phyloP scores from a whole-genome alignment of 768 basidiomycete genomes.

The Mycena amicta region DNA sequence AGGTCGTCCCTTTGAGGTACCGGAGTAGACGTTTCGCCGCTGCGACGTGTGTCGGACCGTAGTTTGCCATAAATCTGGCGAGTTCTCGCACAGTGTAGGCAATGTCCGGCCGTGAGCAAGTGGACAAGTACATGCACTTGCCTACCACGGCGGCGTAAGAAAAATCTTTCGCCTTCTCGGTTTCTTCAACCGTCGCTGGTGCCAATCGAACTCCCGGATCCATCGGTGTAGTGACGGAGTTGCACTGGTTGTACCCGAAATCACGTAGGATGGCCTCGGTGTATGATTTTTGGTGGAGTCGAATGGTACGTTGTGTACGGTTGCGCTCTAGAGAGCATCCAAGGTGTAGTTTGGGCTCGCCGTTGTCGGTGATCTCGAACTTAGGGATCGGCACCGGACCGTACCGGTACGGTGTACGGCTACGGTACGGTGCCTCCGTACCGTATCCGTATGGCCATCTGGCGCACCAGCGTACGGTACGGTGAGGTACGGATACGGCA shows the following conservation, averaged over 20 bases:
- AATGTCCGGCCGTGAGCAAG: constrained; percentile 8
- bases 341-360: constrained; percentile 8
- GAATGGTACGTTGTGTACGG: not conserved
- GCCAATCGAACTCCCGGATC: constrained; percentile 12
- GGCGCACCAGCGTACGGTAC: no score
- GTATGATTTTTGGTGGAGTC: constrained; percentile 11
- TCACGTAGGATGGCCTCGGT: constrained; percentile 16
- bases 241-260: constrained; percentile 13
- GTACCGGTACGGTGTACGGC: no score
- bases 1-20: constrained; percentile 12
- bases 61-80: constrained; percentile 13
- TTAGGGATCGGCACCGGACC: no score
- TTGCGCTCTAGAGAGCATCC: constrained; percentile 10
- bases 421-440: no score
- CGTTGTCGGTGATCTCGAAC: constrained; percentile 8
- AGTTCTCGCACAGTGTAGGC: constrained; percentile 12
- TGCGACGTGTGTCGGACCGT: constrained; percentile 5
- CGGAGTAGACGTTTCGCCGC: constrained; percentile 20
- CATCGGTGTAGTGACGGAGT: constrained; percentile 18
- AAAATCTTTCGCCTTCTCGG: not conserved
- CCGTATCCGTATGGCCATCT: no score
- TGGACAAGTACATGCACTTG: constrained; percentile 23
- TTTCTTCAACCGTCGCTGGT: constrained; percentile 3
- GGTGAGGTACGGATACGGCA: no score
- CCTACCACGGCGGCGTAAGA: constrained; percentile 17